phyloP scores from a whole-genome alignment of 1,284 basidiomycete species.

The Fomitopsis betulina region DNA sequence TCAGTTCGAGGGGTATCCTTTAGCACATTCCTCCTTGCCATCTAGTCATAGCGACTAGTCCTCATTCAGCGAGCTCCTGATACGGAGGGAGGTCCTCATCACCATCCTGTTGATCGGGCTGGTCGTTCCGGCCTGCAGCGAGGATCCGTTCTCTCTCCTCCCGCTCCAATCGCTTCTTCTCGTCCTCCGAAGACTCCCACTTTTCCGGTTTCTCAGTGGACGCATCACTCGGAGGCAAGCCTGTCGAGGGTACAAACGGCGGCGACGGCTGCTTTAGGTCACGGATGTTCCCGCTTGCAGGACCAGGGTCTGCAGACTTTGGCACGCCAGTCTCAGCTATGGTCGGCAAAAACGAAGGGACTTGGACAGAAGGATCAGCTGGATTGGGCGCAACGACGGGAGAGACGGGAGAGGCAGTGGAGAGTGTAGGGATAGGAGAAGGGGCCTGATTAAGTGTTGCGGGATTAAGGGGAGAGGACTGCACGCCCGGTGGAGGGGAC shows the following conservation, averaged over 20 bases:
- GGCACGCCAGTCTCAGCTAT: conserved; percentile 62
- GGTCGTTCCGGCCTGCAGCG: conserved; percentile 24
- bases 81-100: conserved; percentile 65
- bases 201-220: conserved; percentile 16
- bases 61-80: conserved; percentile 43
- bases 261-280: conserved; percentile 41
- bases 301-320: conserved; percentile 56
- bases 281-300: conserved; percentile 56
- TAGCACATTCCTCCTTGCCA: not conserved
- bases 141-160: conserved; percentile 59
- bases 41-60: not conserved
- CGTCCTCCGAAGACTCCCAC: conserved; percentile 55
- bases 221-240: conserved; percentile 8
- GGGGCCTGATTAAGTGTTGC: conserved; percentile 52
- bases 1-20: not conserved
- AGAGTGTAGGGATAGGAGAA: conserved; percentile 39
- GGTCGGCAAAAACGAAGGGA: conserved; percentile 45
- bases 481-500: conserved; percentile 13
- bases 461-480: conserved; percentile 46
- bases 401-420: conserved; percentile 22
- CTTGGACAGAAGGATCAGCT: conserved; percentile 24
- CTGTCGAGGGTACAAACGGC: conserved; percentile 20
- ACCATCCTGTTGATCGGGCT: conserved; percentile 19
- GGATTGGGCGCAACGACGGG: conserved; percentile 25
- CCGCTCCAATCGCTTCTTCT: conserved; percentile 63